Conservation (phyloP, 805 yeast species). For the Wickerhamomyces hampshirensis region DNA sequence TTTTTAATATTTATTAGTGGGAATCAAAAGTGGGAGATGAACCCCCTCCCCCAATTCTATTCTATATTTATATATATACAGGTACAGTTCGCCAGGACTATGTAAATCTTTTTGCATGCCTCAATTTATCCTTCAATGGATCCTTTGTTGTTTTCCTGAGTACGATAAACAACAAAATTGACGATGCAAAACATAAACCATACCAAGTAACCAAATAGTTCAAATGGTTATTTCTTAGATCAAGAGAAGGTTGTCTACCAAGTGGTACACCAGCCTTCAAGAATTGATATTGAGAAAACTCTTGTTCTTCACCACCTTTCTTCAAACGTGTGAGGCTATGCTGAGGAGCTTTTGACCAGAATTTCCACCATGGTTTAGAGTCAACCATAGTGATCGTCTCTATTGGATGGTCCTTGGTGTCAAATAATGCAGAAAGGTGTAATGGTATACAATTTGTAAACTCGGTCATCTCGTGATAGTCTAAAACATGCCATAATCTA, state of each 20-base stretch:
- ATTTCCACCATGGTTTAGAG: slow-evolving; percentile 26
- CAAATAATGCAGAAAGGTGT: slow-evolving; percentile 69
- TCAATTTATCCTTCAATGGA: slow-evolving; percentile 42
- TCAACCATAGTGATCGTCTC: slow-evolving; percentile 31
- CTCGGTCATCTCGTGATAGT: slow-evolving; percentile 74
- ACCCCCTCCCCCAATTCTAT: too few species aligned
- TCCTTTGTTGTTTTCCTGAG: slow-evolving; percentile 38
- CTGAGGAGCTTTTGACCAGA: slow-evolving; percentile 17
- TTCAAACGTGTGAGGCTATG: slow-evolving; percentile 6
- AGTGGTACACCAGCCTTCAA: slow-evolving; percentile 83
- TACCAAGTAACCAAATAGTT: slow-evolving; percentile 96
- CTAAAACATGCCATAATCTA: slow-evolving; percentile 72
- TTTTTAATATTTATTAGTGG: too few species aligned
- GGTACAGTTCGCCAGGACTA: too few species aligned
- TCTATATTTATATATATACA: slow-evolving; percentile 7
- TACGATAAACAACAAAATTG: slow-evolving; percentile 57
- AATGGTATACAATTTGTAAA: slow-evolving; percentile 65
- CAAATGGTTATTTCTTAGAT: slow-evolving; percentile 81
- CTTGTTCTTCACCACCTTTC: slow-evolving; percentile 25
- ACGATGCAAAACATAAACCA: slow-evolving; percentile 71
- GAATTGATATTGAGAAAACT: slow-evolving; percentile 53
- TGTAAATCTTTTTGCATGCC: slow-evolving; percentile 41
- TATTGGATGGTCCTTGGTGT: slow-evolving; percentile 55
- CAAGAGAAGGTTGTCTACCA: slow-evolving; percentile 77
- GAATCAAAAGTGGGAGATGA: too few species aligned